Base-by-base conservation (phyloP, 768 basidiomycete species). In the Suillus subluteus region DNA sequence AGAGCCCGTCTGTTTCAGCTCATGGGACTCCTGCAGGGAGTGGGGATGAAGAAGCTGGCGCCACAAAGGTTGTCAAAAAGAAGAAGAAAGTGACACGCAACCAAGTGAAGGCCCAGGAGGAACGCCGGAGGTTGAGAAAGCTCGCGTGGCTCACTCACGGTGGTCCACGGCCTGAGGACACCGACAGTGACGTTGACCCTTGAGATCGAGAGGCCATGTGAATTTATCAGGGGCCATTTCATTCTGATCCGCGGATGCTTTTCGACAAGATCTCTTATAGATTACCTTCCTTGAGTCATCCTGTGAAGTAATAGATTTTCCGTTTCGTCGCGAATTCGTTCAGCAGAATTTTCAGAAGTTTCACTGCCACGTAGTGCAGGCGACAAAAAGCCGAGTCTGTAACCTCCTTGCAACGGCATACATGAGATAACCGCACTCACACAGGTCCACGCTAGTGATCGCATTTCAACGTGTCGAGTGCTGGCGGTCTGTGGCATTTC, bases 11-110 rank as follows among this genome's bases (percentile, higher is more conserved):
- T 23, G 89, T 84, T 15, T 95, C 94, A 13, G 84, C 81, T 6
- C 80, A 83, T 62, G 93, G 81, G 23, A 96, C 96, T 3, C 93
- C 92, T 62, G 90, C 86, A 54, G 91, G 79, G 32, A 94, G 91
- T 73, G 94, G 91, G n/a, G 86, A 83, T 54, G 92, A 95, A 74
- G 90, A 88, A 63, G 78, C 76, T 62, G 79, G 74, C 64, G 75
- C 79, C 62, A 76, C 74, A 13, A 83, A 81, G 35, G 72, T 81
- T 46, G 74, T 82, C 62, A 90, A 83, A 80, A 95, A 91, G 84
- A 96, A 96, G 84, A 97, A 97, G 84, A 97, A 95, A 82, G 46
- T 84, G 76, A 94, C 93, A n/a, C 86, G 93, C 58, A 95, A 95
- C 79, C 93, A 97, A 77, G 32, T 91, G 69, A 98, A 98, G 79